Conservation (phyloP, 345 rosid species). For the Eucalyptus decipiens region DNA sequence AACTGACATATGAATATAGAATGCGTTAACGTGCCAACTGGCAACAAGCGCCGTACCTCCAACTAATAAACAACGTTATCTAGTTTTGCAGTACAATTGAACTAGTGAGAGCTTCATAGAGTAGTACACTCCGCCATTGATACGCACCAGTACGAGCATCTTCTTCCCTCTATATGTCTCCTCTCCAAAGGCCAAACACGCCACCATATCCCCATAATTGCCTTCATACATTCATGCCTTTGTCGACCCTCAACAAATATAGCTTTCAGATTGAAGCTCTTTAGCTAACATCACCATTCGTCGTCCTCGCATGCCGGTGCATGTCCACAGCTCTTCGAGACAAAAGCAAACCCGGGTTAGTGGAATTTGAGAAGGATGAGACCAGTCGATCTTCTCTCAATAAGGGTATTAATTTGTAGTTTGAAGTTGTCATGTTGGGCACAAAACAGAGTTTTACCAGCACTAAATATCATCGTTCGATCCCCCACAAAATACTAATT, state of each 20-base stretch:
- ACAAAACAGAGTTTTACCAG: not conserved
- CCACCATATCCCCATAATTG: not conserved
- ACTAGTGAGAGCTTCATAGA: not conserved
- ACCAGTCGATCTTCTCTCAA: not conserved
- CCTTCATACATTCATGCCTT: not conserved
- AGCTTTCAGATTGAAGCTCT: not conserved
- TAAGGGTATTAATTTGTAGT: not conserved
- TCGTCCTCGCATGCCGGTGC: not conserved
- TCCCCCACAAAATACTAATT: not conserved
- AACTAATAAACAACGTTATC: not conserved
- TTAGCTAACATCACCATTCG: not conserved
- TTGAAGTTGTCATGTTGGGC: not conserved
- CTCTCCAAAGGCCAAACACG: not conserved
- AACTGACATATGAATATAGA: not conserved
- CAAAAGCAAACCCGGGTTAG: not conserved
- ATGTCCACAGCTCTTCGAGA: not conserved
- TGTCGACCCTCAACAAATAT: not conserved
- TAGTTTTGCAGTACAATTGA: not conserved
- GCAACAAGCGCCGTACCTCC: not conserved
- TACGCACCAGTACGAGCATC: not conserved
- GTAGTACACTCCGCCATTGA: not conserved
- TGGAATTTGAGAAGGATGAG: not conserved
- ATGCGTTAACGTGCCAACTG: not conserved
- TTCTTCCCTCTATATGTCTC: not conserved
- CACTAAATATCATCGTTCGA: not conserved